phyloP scores from a whole-genome alignment of 768 basidiomycete species.

The Mycena crocata region DNA sequence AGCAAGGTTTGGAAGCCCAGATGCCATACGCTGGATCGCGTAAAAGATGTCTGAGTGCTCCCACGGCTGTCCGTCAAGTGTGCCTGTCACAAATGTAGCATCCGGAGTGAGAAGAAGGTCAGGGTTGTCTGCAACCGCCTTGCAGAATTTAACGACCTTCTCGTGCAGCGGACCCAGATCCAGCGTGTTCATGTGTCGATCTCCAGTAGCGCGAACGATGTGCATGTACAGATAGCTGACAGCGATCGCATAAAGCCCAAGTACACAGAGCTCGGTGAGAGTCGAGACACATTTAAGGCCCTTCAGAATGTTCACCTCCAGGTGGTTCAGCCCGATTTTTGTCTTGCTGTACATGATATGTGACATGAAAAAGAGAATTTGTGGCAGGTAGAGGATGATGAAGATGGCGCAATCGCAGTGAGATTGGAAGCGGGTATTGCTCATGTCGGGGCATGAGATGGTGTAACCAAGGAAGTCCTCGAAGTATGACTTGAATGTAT shows the following conservation, averaged over 20 bases:
- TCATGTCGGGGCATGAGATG: conserved; percentile 47
- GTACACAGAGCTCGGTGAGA: conserved; percentile 28
- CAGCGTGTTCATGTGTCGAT: conserved; percentile 36
- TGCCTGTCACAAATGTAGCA: conserved; percentile 28
- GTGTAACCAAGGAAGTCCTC: conserved; percentile 34
- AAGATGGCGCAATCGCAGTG: conserved; percentile 43
- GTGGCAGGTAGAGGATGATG: conserved; percentile 38
- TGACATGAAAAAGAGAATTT: conserved; percentile 42
- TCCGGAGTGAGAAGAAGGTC: conserved; percentile 34
- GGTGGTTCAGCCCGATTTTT: conserved; percentile 41
- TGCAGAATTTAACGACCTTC: conserved; percentile 24
- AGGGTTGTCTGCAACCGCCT: conserved; percentile 35
- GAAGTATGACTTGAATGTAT: conserved; percentile 39
- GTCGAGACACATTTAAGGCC: conserved; percentile 41
- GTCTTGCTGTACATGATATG: conserved; percentile 43
- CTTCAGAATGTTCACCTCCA: conserved; percentile 47
- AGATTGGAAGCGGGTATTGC: conserved; percentile 49
- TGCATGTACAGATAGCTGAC: conserved; percentile 24
- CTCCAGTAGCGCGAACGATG: conserved; percentile 28
- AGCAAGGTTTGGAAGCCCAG: conserved; percentile 32
- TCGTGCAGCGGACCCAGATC: conserved; percentile 40
- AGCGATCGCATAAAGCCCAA: neutral
- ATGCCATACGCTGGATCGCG: conserved; percentile 25
- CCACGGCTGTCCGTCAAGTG: conserved; percentile 43
- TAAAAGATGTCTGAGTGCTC: conserved; percentile 35